phyloP scores from a whole-genome alignment of 768 basidiomycete genomes.

The Boletus tylopilopsis region DNA sequence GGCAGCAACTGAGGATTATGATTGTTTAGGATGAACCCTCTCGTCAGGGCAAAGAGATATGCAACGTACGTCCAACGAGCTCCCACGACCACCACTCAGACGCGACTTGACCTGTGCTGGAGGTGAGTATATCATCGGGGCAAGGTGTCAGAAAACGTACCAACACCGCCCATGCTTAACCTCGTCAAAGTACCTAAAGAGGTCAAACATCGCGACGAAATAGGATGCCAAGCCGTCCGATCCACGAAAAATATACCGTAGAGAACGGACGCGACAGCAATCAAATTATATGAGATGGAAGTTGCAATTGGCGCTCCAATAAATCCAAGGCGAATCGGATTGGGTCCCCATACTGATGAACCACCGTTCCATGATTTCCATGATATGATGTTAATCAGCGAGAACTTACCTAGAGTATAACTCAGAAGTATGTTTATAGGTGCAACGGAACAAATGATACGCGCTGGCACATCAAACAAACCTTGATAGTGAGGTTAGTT shows the following conservation, averaged over 20 bases:
- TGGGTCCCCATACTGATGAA: slow-evolving; percentile 87
- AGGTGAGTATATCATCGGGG: background rate
- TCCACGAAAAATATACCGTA: slow-evolving; percentile 66
- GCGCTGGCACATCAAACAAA: slow-evolving; percentile 81
- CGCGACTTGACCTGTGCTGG: slow-evolving; percentile 59
- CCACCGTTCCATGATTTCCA: slow-evolving; percentile 43
- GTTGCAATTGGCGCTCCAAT: slow-evolving; percentile 91
- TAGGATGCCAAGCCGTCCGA: slow-evolving; percentile 81
- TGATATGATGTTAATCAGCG: background rate
- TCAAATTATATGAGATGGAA: slow-evolving; percentile 82
- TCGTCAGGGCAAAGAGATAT: background rate
- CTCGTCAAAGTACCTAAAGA: slow-evolving; percentile 64
- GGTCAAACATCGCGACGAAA: slow-evolving; percentile 61
- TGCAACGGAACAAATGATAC: slow-evolving; percentile 75
- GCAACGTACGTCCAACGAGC: slow-evolving; percentile 49
- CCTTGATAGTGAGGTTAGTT: slow-evolving; percentile 37
- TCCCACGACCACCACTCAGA: slow-evolving; percentile 99
- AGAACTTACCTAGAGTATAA: slow-evolving; percentile 63
- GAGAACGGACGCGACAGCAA: slow-evolving; percentile 53
- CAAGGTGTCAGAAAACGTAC: slow-evolving; percentile 30
- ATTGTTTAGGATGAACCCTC: slow-evolving; percentile 2
- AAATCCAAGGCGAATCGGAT: slow-evolving; percentile 75
- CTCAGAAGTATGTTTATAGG: slow-evolving; percentile 84
- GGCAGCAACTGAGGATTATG: slow-evolving; percentile 48
- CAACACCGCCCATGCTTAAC: slow-evolving; percentile 79